Base-by-base conservation (phyloP, 192 early-diverging fungal genomes). In the Coemansia sp. region DNA sequence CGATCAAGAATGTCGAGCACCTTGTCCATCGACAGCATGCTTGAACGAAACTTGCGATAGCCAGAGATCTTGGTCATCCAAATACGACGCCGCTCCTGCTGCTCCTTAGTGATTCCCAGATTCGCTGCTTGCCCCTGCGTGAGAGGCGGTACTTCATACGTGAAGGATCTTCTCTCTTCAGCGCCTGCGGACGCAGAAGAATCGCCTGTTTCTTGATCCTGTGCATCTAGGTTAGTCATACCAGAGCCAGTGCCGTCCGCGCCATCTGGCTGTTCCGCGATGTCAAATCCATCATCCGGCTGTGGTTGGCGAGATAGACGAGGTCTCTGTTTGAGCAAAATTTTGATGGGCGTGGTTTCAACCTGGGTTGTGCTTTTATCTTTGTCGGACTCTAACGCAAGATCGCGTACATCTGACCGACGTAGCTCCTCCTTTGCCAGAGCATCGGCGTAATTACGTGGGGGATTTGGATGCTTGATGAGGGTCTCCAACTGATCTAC, bases 401-500 rank as follows among this genome's bases (percentile, higher is more conserved):
- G 73, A 25, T 75, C 65, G 40, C 70, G 58, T 11, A 41, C 38
- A 43, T 73, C 79, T 34, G 50, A 48, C 14, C 66, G 57, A 23
- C 74, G 79, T 53, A 76, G 61, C 71, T 76, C 73, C 41, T 73
- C 69, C 56, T 82, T 82, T 62, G 71, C 79, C 58, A 82, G 56
- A n/a, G 79, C 79, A 63, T 82, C 79, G 19, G 62, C 79, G 14
- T 82, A 82, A 62, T 73, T 82, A 15, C 68, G 67, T 23, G 79
- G 79, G n/a, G 79, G 79, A 15, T 65, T 73, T 17, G 79, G 79
- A 25, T 82, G 71, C 46, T 76, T 76, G 59, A 82, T 66, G 19
- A 76, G 62, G 8, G 52, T 63, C 42, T 82, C 79, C 2, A 82
- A 61, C 69, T 76, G 79, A 5, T 53, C 65, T 4, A 82, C 60